phyloP scores from a whole-genome alignment of 2,329 filamentous ascomycete species.

The Plectosphaerella sp. region DNA sequence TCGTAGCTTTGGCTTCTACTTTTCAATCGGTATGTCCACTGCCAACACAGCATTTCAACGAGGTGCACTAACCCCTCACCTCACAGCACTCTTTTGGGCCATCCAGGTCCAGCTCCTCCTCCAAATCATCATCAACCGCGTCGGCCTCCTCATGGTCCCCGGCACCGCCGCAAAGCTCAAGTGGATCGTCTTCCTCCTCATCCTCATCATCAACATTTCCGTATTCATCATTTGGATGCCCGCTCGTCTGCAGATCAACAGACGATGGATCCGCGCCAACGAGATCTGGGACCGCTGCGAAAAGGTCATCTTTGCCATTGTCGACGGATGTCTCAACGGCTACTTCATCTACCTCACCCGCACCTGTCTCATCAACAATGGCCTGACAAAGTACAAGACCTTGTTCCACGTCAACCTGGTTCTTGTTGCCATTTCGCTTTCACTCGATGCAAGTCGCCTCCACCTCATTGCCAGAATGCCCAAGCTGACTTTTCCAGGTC shows the following conservation, averaged over 20 bases:
- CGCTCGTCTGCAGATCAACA: slow-evolving; percentile 34
- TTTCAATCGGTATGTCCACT: neutral
- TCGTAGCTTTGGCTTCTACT: slow-evolving; percentile 1
- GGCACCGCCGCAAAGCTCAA: slow-evolving; percentile 31
- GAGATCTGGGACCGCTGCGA: slow-evolving; percentile 44
- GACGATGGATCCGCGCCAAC: slow-evolving; percentile 37
- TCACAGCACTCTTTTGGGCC: neutral
- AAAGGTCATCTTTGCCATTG: slow-evolving; percentile 40
- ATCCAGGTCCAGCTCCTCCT: slow-evolving; percentile 39
- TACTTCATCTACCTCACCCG: slow-evolving; percentile 42
- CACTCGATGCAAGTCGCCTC: slow-evolving; percentile 16
- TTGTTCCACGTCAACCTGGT: slow-evolving; percentile 30
- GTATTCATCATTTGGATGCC: slow-evolving; percentile 49
- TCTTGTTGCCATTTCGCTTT: slow-evolving; percentile 19
- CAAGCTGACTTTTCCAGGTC: neutral
- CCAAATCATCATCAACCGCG: slow-evolving; percentile 50
- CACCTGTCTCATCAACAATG: slow-evolving; percentile 37
- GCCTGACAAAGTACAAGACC: slow-evolving; percentile 42
- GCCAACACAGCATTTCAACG: neutral
- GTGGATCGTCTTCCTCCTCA: slow-evolving; percentile 34
- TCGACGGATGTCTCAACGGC: slow-evolving; percentile 40
- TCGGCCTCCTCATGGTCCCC: slow-evolving; percentile 37
- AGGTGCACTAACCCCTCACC: neutral
- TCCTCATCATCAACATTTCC: slow-evolving; percentile 41
- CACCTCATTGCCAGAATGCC: neutral